phyloP scores from a whole-genome alignment of 192 early-diverging fungal genomes.

The Coemansia sp. region DNA sequence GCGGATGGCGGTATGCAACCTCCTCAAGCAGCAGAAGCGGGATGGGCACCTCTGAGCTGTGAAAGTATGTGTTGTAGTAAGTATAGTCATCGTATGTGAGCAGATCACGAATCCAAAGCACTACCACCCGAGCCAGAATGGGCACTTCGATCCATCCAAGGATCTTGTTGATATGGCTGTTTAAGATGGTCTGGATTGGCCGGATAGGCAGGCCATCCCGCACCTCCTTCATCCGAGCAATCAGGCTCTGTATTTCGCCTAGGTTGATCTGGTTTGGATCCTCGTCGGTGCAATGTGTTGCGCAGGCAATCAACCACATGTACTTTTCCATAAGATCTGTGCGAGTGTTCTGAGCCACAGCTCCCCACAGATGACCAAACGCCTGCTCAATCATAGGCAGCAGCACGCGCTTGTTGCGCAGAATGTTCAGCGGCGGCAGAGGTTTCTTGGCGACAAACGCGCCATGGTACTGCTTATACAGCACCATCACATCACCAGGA shows the following conservation, averaged over 20 bases:
- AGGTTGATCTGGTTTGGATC: slow-evolving; percentile 6
- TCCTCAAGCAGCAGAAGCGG: slow-evolving; percentile 71
- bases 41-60: slow-evolving; percentile 55
- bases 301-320: slow-evolving; percentile 47
- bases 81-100: slow-evolving; percentile 53
- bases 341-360: slow-evolving; percentile 6
- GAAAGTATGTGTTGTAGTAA: slow-evolving; percentile 71
- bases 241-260: slow-evolving; percentile 13
- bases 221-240: slow-evolving; percentile 30
- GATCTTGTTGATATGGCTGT: slow-evolving; percentile 20
- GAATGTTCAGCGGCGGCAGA: slow-evolving; percentile 8
- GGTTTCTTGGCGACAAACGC: slow-evolving; percentile 3
- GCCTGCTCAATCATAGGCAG: slow-evolving; percentile 35
- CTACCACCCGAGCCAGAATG: slow-evolving; percentile 32
- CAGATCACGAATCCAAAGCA: slow-evolving; percentile 62
- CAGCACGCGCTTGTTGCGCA: slow-evolving; percentile 34
- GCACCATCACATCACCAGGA: slow-evolving; percentile 29
- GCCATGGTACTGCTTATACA: slow-evolving; percentile 36
- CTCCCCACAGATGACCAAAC: slow-evolving; percentile 40
- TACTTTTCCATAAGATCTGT: slow-evolving; percentile 27
- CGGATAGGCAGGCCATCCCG: slow-evolving; percentile 20
- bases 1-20: slow-evolving; percentile 68
- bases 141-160: slow-evolving; percentile 35
- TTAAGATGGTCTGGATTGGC: slow-evolving; percentile 27
- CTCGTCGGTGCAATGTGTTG: slow-evolving; percentile 12